These are phyloP conservation scores for Canavalia gladiata DNA, from an alignment of 306 rosid genomes.

Conservation along the genomic window DNA sequence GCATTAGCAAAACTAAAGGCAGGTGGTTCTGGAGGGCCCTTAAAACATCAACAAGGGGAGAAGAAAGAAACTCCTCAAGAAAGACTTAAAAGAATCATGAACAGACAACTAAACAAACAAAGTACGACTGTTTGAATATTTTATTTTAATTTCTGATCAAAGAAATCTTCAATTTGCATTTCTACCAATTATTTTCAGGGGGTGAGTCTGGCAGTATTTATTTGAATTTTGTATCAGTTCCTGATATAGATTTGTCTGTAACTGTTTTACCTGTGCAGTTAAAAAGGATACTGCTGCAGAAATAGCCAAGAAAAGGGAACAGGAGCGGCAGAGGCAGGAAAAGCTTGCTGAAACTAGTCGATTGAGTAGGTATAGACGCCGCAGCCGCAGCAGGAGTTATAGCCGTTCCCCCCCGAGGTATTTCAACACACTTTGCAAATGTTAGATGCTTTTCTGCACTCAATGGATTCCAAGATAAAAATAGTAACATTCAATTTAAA, in stretches of 20 bases:
- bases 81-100: constrained; percentile 98
- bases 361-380: constrained; percentile 75
- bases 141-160: constrained; percentile 41
- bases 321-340: constrained; percentile 92
- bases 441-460: background rate
- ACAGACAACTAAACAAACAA: constrained; percentile 91
- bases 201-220: background rate
- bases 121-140: constrained; percentile 60
- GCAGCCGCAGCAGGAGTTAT: constrained; percentile 80
- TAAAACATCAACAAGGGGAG: constrained; percentile 80
- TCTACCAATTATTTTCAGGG: constrained; percentile 11
- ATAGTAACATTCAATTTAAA: constrained; percentile 20
- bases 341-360: constrained; percentile 96
- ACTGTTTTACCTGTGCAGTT: constrained; percentile 62
- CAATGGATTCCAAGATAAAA: constrained; percentile 6
- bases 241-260: background rate
- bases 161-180: constrained; percentile 36
- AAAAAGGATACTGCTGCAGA: constrained; percentile 97
- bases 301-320: constrained; percentile 88
- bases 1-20: constrained; percentile 85
- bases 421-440: background rate
- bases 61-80: constrained; percentile 99
- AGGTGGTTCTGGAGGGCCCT: constrained; percentile 77
- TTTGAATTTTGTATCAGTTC: constrained; percentile 25
- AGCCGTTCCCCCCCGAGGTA: constrained; percentile 94